phyloP scores from a whole-genome alignment of 2,329 filamentous ascomycete genomes.

The Aspergillus tubingensis region DNA sequence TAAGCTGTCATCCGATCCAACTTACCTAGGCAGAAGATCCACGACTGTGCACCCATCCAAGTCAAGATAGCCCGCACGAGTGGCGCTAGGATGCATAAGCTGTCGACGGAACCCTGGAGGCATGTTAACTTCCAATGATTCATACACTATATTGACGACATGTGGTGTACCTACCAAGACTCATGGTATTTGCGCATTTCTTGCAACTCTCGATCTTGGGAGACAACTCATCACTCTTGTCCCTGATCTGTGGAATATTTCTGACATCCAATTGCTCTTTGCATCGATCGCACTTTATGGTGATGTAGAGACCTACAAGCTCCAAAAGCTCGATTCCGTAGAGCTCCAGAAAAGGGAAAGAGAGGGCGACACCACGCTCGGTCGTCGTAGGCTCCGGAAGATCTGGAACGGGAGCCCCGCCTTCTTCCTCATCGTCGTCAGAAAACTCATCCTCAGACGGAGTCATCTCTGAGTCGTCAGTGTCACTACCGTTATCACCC shows the following conservation, averaged over 20 bases:
- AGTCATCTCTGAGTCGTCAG: slow-evolving; percentile 46
- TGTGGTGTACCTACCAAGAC: slow-evolving; percentile 40
- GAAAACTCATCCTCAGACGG: slow-evolving; percentile 47
- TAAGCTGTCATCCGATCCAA: slow-evolving; percentile 2
- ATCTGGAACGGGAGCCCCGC: slow-evolving; percentile 39
- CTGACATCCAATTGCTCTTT: slow-evolving; percentile 71
- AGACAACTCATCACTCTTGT: slow-evolving; percentile 40
- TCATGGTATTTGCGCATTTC: slow-evolving; percentile 56
- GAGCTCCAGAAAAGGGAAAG: slow-evolving; percentile 75
- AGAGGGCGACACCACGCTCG: slow-evolving; percentile 74
- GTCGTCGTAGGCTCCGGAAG: slow-evolving; percentile 42
- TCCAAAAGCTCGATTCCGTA: slow-evolving; percentile 76
- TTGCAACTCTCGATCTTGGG: slow-evolving; percentile 54
- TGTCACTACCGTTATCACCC: slow-evolving; percentile 35
- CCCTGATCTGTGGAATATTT: slow-evolving; percentile 60
- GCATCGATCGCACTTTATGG: slow-evolving; percentile 77
- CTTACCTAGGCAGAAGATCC: slow-evolving; percentile 71
- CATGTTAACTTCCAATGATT: neutral
- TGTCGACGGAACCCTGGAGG: slow-evolving; percentile 62
- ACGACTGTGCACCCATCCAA: slow-evolving; percentile 71
- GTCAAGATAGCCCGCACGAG: slow-evolving; percentile 77
- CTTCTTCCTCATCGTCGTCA: slow-evolving; percentile 47
- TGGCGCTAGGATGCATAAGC: slow-evolving; percentile 71
- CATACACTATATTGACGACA: neutral
- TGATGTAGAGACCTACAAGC: slow-evolving; percentile 66